Conservation (phyloP, 306 rosid genomes). For the Ceratonia siliqua region DNA sequence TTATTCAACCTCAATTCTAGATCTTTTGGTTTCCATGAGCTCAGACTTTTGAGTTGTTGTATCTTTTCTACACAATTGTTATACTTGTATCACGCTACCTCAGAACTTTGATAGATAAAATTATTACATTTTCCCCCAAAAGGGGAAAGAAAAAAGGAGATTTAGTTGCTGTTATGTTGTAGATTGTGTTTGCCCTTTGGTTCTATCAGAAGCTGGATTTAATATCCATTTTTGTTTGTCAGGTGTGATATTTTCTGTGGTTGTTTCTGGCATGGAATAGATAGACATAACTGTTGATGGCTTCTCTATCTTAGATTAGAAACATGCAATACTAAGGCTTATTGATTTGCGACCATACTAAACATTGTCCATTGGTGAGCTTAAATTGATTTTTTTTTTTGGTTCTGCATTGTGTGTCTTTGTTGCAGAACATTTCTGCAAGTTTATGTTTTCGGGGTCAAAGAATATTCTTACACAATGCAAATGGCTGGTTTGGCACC, state of each 20-base stretch:
- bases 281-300: slow-evolving; percentile 10
- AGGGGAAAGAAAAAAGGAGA: too few species aligned
- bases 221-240: not conserved
- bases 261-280: not conserved
- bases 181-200: not conserved
- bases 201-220: not conserved
- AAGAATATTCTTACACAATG: slow-evolving; percentile 84
- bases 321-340: slow-evolving; percentile 1
- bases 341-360: slow-evolving; percentile 16
- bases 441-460: slow-evolving; percentile 92
- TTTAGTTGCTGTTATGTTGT: not conserved
- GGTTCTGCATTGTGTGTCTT: slow-evolving; percentile 25
- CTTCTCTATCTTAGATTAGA: not conserved
- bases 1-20: not conserved
- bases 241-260: not conserved
- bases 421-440: slow-evolving; percentile 70
- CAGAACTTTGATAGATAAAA: not conserved
- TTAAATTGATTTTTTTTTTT: slow-evolving; percentile 11
- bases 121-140: too few species aligned
- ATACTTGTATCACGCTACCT: not conserved
- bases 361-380: slow-evolving; percentile 3
- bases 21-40: not conserved
- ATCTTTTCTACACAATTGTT: not conserved
- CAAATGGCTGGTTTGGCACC: slow-evolving; percentile 90
- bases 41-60: too few species aligned